These are phyloP conservation scores for Neonectria hederae DNA, from an alignment of 2,329 filamentous ascomycete species.

Conservation along the genomic window DNA sequence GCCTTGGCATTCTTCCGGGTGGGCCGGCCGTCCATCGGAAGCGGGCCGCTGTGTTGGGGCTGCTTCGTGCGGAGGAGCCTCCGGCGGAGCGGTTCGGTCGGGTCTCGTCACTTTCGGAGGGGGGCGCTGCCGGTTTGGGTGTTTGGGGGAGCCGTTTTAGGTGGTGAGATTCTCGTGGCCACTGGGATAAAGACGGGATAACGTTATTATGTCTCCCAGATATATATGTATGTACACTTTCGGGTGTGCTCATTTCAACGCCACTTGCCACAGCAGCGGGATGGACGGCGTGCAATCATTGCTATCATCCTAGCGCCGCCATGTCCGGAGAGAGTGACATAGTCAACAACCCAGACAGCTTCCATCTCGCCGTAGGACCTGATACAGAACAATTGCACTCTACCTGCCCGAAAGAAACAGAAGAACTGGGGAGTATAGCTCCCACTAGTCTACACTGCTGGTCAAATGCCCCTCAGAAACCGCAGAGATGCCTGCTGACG, in stretches of 20 bases:
- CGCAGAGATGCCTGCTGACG: constrained; percentile 3
- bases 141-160: no score
- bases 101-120: background rate
- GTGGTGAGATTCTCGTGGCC: no score
- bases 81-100: constrained; percentile 21
- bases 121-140: background rate
- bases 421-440: constrained; percentile 3
- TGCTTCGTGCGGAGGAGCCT: constrained; percentile 18
- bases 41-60: constrained; percentile 36
- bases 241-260: constrained; percentile 9
- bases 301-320: constrained; percentile 13
- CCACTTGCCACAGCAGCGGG: background rate
- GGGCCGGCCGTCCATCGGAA: constrained; percentile 39
- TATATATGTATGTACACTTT: background rate
- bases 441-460: background rate
- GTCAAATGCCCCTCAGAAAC: background rate
- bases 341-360: background rate
- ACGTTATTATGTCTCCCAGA: background rate
- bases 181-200: background rate
- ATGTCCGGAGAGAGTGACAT: constrained; percentile 1
- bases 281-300: background rate
- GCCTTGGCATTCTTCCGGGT: constrained; percentile 35
- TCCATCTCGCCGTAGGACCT: constrained; percentile 1
- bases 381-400: background rate
- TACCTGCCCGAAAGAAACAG: constrained; percentile 4